Conservation (phyloP, 1,284 basidiomycete species). For the Trametes pubescens region DNA sequence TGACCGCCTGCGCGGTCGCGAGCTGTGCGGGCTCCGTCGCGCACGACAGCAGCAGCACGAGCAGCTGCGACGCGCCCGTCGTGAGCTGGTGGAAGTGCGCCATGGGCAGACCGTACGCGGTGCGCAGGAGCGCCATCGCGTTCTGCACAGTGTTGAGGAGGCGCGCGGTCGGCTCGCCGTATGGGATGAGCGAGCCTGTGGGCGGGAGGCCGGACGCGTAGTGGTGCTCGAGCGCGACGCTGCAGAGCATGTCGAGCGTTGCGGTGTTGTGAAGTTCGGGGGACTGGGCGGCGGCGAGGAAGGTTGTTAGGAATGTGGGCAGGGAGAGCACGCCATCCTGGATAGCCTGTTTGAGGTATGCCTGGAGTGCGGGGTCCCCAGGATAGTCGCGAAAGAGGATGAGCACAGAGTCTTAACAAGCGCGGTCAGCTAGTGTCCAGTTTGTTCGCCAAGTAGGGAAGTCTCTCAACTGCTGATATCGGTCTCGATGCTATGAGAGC, state of each 20-base stretch:
- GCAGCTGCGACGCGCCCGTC: conserved; percentile 66
- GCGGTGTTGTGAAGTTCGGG: conserved; percentile 63
- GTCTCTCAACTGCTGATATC: conserved; percentile 42
- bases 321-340: conserved; percentile 63
- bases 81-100: conserved; percentile 69
- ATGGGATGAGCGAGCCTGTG: conserved; percentile 59
- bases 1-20: conserved; percentile 63
- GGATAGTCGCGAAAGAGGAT: conserved; percentile 70
- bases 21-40: conserved; percentile 67
- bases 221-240: conserved; percentile 66
- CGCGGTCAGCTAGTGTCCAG: conserved; percentile 39
- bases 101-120: conserved; percentile 62
- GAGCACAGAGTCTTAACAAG: conserved; percentile 66
- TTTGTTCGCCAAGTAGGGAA: not conserved
- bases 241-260: conserved; percentile 74
- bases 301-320: conserved; percentile 64
- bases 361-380: conserved; percentile 65
- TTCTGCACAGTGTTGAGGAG: conserved; percentile 67
- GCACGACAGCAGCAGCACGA: conserved; percentile 65
- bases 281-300: conserved; percentile 52
- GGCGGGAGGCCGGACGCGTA: conserved; percentile 63
- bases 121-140: conserved; percentile 63
- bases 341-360: conserved; percentile 68
- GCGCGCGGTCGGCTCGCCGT: conserved; percentile 53
- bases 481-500: conserved; percentile 41